Percentiles rank a stretch among this genome's conserved stretches.
Conservation (phyloP, 768 basidiomycete species). For the Serendipita sp. region DNA sequence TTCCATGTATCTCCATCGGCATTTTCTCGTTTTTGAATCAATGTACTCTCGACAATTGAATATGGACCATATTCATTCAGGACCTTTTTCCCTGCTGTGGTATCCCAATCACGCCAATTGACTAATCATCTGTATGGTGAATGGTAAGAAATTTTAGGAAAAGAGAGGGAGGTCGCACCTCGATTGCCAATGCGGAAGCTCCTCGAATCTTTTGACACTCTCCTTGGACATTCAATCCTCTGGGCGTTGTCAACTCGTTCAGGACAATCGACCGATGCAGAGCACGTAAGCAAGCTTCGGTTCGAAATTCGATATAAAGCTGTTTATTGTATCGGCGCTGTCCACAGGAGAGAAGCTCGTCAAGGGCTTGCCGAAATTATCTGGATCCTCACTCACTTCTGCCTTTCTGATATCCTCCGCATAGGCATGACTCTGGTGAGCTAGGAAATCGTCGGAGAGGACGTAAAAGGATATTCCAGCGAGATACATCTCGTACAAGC, state of each 20-base stretch:
- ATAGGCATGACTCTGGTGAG: conserved; percentile 74
- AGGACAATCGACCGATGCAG: conserved; percentile 5
- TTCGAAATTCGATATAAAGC: conserved; percentile 60
- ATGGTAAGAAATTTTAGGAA: neutral
- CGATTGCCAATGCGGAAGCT: neutral
- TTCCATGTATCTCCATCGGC: no score
- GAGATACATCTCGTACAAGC: conserved; percentile 79
- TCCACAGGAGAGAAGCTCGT: no score
- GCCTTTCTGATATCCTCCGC: conserved; percentile 55
- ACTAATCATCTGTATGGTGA: neutral
- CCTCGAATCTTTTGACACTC: conserved; percentile 45
- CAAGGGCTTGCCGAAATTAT: neutral
- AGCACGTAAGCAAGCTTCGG: conserved; percentile 56
- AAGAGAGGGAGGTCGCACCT: neutral
- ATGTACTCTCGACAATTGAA: no score
- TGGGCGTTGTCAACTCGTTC: conserved; percentile 26
- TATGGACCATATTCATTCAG: no score
- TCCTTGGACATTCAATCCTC: conserved; percentile 35
- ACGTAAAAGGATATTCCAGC: conserved; percentile 74
- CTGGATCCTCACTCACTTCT: conserved; percentile 32
- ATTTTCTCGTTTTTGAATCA: no score
- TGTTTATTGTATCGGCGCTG: conserved; percentile 63
- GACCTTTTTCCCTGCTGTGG: no score
- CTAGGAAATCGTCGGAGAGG: conserved; percentile 70
- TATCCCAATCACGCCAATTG: neutral